Conservation (phyloP, 75 land plant species). For the Pinus tabuliformis region DNA sequence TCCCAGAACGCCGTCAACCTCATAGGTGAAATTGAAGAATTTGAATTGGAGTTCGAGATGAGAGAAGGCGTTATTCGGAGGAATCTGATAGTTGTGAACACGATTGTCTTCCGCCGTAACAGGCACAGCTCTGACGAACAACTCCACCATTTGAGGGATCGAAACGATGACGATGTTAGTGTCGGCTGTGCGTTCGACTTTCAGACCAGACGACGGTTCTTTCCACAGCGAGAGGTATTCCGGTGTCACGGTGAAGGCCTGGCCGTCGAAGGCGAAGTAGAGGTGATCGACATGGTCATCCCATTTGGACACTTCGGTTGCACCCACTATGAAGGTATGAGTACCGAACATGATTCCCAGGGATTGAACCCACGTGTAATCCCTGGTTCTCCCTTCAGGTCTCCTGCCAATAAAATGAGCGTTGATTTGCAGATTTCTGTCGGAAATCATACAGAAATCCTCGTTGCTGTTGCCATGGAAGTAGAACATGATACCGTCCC, state of each 20-base stretch:
- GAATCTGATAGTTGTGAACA: constrained; percentile 57
- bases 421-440: constrained; percentile 29
- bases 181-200: constrained; percentile 41
- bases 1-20: constrained; percentile 52
- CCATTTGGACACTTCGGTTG: constrained; percentile 21
- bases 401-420: constrained; percentile 43
- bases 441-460: constrained; percentile 23
- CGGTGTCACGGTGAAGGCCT: constrained; percentile 21
- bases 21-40: constrained; percentile 28
- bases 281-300: constrained; percentile 39
- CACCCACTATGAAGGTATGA: constrained; percentile 20
- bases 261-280: constrained; percentile 37
- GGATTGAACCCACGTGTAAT: constrained; percentile 66
- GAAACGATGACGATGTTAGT: constrained; percentile 41
- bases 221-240: constrained; percentile 13
- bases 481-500: constrained; percentile 31
- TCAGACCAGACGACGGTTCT: constrained; percentile 1
- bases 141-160: constrained; percentile 19
- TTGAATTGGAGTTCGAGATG: constrained; percentile 16
- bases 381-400: constrained; percentile 39
- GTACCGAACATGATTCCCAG: constrained; percentile 37
- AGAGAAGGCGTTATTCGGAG: constrained; percentile 45
- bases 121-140: constrained; percentile 42
- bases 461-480: constrained; percentile 26
- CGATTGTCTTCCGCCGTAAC: constrained; percentile 43